These are phyloP conservation scores for Debaryomyces fabryi DNA, from an alignment of 1,139 yeast genomes.

Conservation along the genomic window DNA sequence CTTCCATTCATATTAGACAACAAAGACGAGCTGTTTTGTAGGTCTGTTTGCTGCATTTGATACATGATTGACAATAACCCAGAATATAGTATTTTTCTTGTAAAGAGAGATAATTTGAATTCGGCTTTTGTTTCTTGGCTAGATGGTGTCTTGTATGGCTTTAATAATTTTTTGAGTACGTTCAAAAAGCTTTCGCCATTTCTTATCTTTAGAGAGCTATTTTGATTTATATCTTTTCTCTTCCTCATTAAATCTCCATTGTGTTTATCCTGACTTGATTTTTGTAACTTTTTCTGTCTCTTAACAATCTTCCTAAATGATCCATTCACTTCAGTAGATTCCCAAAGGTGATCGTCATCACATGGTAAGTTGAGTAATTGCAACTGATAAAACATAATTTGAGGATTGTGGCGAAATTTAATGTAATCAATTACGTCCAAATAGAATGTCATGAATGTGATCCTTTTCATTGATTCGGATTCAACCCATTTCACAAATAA, in stretches of 20 bases:
- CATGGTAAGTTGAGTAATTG: conserved; percentile 75
- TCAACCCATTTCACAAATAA: conserved; percentile 66
- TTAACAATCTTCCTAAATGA: conserved; percentile 44
- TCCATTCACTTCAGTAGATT: conserved; percentile 43
- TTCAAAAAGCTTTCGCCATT: conserved; percentile 38
- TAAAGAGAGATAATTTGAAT: conserved; percentile 42
- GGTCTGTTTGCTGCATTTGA: conserved; percentile 75
- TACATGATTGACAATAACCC: conserved; percentile 71
- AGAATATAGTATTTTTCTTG: conserved; percentile 65
- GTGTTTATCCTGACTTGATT: conserved; percentile 11
- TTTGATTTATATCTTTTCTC: conserved; percentile 6
- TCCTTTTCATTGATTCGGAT: conserved; percentile 74
- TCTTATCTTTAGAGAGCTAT: conserved; percentile 15
- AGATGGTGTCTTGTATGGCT: conserved; percentile 18
- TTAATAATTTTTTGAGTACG: conserved; percentile 38
- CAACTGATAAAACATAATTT: conserved; percentile 70
- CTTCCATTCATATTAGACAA: conserved; percentile 25
- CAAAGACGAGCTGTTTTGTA: conserved; percentile 54
- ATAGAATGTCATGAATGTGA: conserved; percentile 79
- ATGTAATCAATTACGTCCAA: conserved; percentile 81
- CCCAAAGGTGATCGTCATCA: conserved; percentile 74
- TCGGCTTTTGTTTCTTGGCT: conserved; percentile 17
- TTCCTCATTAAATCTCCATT: neutral
- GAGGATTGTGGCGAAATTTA: conserved; percentile 74
- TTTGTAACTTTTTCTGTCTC: conserved; percentile 37